A percentile compares a stretch with the other conserved stretches of the same genome.
Evolutionary conservation across 1,284 basidiomycete genomes (phyloP).

Genomic region (Apiotrichum brassicae): DNA sequence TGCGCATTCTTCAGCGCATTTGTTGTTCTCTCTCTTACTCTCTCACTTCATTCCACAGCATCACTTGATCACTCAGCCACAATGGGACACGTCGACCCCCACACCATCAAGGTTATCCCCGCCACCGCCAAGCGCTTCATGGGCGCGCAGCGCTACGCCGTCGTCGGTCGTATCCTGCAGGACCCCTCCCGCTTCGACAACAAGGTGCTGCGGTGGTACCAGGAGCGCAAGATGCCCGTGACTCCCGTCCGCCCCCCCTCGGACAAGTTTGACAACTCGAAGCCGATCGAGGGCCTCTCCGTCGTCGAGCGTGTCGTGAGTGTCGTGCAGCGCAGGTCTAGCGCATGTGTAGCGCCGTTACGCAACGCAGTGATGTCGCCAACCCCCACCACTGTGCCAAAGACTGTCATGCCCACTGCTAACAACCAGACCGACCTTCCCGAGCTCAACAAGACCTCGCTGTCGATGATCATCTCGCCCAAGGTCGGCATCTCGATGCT

Average conservation of each 20-base stretch:
- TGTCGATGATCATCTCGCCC: conserved; percentile 71
- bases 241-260: conserved; percentile 55
- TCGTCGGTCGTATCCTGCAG: conserved; percentile 35
- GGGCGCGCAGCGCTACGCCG: conserved; percentile 33
- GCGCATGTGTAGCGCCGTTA: too few relatives aligned
- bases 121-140: conserved; percentile 36
- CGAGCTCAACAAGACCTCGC: conserved; percentile 60
- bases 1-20: too few relatives aligned
- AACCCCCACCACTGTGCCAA: too few relatives aligned
- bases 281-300: conserved; percentile 31
- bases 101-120: conserved; percentile 19
- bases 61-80: neutral
- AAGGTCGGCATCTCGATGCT: conserved; percentile 50
- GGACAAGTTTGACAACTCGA: conserved; percentile 16
- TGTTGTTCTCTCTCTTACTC: too few relatives aligned
- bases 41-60: neutral
- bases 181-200: conserved; percentile 36
- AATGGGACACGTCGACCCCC: conserved; percentile 21
- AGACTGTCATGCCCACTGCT: too few relatives aligned
- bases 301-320: conserved; percentile 31
- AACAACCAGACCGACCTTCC: conserved; percentile 58
- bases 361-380: too few relatives aligned
- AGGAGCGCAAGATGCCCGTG: conserved; percentile 50
- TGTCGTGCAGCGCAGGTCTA: too few relatives aligned
- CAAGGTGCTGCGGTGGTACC: conserved; percentile 60